These are phyloP conservation scores for Moesziomyces sp. DNA, from an alignment of 1,284 basidiomycete genomes.

Conservation along the genomic window DNA sequence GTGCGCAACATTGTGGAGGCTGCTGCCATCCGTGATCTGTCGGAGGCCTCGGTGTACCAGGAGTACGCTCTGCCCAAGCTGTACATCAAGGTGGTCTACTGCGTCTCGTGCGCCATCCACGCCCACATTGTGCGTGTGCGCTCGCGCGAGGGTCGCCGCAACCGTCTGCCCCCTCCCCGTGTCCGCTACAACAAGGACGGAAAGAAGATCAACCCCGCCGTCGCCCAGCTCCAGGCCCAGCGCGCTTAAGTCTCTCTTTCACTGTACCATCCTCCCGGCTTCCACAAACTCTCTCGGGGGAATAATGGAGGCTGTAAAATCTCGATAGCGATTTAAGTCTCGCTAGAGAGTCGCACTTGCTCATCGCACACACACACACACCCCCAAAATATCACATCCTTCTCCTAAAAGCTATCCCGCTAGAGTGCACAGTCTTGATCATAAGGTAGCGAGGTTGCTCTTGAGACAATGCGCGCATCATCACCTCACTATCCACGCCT, in stretches of 20 bases:
- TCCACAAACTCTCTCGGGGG: too few relatives aligned
- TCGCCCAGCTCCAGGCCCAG: slow-evolving; percentile 54
- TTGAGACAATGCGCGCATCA: too few relatives aligned
- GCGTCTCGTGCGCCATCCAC: slow-evolving; percentile 99
- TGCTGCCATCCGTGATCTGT: slow-evolving; percentile 96
- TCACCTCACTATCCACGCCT: too few relatives aligned
- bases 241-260: slow-evolving; percentile 21
- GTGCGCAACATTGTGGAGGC: slow-evolving; percentile 99
- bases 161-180: slow-evolving; percentile 81
- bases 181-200: slow-evolving; percentile 94
- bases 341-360: too few relatives aligned
- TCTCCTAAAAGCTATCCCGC: too few relatives aligned
- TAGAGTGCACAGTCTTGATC: too few relatives aligned
- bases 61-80: slow-evolving; percentile 98
- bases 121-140: slow-evolving; percentile 77
- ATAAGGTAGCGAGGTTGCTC: too few relatives aligned
- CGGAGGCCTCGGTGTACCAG: slow-evolving; percentile 92
- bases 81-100: slow-evolving; percentile 99
- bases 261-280: too few relatives aligned
- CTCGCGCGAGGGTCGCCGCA: slow-evolving; percentile 65
- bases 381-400: too few relatives aligned
- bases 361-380: too few relatives aligned
- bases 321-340: too few relatives aligned
- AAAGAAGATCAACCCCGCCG: slow-evolving; percentile 74
- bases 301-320: too few relatives aligned